Evolutionary conservation across 305 asterid species (phyloP).

Genomic region (Plantago coronopus): DNA sequence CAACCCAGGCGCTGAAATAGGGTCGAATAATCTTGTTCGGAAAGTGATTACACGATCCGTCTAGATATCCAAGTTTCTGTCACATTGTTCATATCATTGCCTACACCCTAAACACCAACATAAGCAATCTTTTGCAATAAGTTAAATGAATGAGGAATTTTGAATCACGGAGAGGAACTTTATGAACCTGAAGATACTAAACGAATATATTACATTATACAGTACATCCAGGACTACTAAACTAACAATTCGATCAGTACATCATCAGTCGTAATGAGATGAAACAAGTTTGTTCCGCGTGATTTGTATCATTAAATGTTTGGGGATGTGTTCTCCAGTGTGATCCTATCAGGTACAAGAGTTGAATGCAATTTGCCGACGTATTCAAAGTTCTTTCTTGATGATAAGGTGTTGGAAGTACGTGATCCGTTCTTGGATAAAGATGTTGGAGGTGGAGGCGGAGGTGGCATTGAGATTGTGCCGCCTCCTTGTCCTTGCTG

Average conservation of each 20-base stretch:
- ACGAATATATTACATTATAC: neutral
- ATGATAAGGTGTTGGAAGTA: conserved; percentile 34
- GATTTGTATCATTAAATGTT: conserved; percentile 29
- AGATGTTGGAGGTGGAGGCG: conserved; percentile 42
- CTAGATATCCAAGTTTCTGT: no score
- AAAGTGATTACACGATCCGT: no score
- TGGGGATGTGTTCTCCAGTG: conserved; percentile 42
- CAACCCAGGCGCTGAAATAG: no score
- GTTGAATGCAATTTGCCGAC: conserved; percentile 21
- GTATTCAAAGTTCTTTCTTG: conserved; percentile 24
- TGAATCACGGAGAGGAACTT: neutral
- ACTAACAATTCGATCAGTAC: neutral
- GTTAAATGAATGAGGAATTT: neutral
- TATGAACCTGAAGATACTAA: no score
- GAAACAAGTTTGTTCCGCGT: conserved; percentile 14
- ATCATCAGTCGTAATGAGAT: conserved; percentile 2
- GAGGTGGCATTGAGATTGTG: conserved; percentile 50
- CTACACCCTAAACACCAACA: no score
- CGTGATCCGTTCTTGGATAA: conserved; percentile 25
- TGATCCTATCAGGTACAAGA: conserved; percentile 26
- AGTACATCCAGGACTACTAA: neutral
- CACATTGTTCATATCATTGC: no score
- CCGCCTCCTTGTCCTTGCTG: conserved; percentile 20
- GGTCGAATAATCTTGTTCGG: no score
- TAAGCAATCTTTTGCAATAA: no score